Evolutionary conservation across 306 rosid genomes (phyloP), one percentile per base, ranked within the genome.

Genomic region (Pueraria montana): DNA sequence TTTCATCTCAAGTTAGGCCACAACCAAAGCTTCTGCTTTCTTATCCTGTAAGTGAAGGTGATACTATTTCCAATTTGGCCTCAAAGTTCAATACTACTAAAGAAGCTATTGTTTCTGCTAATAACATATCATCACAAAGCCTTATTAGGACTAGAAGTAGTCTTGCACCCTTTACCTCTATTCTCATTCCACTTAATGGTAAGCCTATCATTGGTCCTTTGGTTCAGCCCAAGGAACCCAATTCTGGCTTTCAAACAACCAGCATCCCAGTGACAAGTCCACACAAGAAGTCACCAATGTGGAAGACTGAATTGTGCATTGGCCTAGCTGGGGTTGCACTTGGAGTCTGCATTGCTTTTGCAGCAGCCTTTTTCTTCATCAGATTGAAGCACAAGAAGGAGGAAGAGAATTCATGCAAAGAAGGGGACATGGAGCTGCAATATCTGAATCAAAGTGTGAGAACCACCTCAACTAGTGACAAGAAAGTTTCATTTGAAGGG

Each of bases 401-500:
- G 75, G 81, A 82, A 66, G 73, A 77, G 73, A 87, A 20, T 13
- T 82, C 82, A 30, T 21, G 83, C 38, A 88, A 92, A 82, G 76
- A 92, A 80, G 76, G 83, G 3, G 97, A 93, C 20, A 50, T 91
- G 85, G 99, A 93, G 89, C 92, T 93, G 52, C 97, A 95, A 50
- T 91, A 92, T 87, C 92, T 93, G 34, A 90, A 90, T 65, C 94
- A 86, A 26, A 95, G 97, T 74, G 91, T 91, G 30, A 87, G 99
- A 91, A 93, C 96, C 4, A 87, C 91, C 34, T 92, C 96, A 3
- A 88, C 92, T 20, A 89, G 94, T 48, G 96, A 91, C 76, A 93
- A 95, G 84, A 95, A 92, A 75, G 92, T 91, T 20, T 95, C 98
- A 16, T 93, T 95, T 71, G 98, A 93, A 46, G 93, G 91, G 17